These are phyloP conservation scores for Mucor saturninus DNA, from an alignment of 371 early-diverging fungal genomes.

Conservation along the genomic window DNA sequence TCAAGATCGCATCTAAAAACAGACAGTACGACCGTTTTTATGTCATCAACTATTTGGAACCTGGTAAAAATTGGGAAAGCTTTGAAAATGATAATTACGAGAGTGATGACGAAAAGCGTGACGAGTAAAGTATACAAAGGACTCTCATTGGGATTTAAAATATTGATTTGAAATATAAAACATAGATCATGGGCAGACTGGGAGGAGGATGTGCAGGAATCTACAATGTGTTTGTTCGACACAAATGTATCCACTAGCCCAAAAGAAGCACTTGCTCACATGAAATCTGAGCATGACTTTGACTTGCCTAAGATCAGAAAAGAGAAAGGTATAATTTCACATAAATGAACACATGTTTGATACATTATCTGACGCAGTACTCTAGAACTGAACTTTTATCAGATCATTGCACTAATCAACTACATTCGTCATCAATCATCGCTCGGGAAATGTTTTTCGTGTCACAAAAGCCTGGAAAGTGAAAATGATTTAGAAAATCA, in stretches of 20 bases:
- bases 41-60: slow-evolving; percentile 93
- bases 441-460: slow-evolving; percentile 73
- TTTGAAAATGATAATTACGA: slow-evolving; percentile 83
- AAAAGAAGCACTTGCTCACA: slow-evolving; percentile 72
- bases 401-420: slow-evolving; percentile 85
- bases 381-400: slow-evolving; percentile 80
- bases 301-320: slow-evolving; percentile 68
- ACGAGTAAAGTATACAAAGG: slow-evolving; percentile 52
- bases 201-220: slow-evolving; percentile 75
- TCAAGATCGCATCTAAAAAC: slow-evolving; percentile 90
- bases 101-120: slow-evolving; percentile 74
- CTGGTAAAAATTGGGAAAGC: slow-evolving; percentile 91
- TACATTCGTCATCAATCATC: slow-evolving; percentile 81
- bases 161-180: no score
- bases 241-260: slow-evolving; percentile 65
- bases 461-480: slow-evolving; percentile 57
- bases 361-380: no score
- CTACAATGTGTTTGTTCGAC: slow-evolving; percentile 81
- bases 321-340: slow-evolving; percentile 37
- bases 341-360: neutral
- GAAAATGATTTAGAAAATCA: slow-evolving; percentile 56
- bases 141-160: no score
- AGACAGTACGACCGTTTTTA: slow-evolving; percentile 93
- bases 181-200: slow-evolving; percentile 79
- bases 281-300: slow-evolving; percentile 76